Evolutionary conservation across 2,329 filamentous ascomycete species (phyloP), one percentile per base, ranked within the genome.

Genomic region (Elsinoe ampelina): DNA sequence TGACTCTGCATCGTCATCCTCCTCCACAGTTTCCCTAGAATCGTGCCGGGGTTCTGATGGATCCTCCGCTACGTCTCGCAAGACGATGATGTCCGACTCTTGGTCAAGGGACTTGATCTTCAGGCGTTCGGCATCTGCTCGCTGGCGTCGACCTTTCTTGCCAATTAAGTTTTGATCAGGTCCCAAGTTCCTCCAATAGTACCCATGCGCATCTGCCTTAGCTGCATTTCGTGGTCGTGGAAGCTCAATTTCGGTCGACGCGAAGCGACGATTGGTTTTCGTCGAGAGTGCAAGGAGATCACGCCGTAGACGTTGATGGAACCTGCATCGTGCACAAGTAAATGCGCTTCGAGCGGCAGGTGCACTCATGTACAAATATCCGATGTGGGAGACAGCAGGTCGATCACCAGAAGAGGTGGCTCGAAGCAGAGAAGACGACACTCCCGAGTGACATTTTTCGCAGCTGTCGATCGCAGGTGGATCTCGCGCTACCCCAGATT

Each of bases 301-400:
- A 36, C 19, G 48, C 20, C 48, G 52, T 19, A 59, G 42, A 30
- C 42, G 32, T 22, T 57, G 58, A 19, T 54, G 59, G 17, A 59
- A 38, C 17, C 57, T 45, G 48, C 59, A 61, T 61, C 59, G 50
- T 35, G 58, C 58, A 51, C 59, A 59, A 57, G 47, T 57, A n/a
- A 38, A 55, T 17, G 57, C 59, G 47, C 58, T 38, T 38, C 45
- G 39, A 8, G 45, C 36, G 43, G 55, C 50, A 43, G 41, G 43
- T 39, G 41, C 55, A 32, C 57, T 58, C 59, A 61, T 61, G 42
- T 48, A 58, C 42, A 38, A 8, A 30, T 30, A 5, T 8, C 4
- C 26, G 26, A 30, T 30, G 26, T 30, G 26, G 4, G 26, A 30
- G 7, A 30, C 26, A 30, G 26, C 26, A 30, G 26, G 8, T 30